phyloP scores from a whole-genome alignment of 2,329 filamentous ascomycete species.

The Neurospora sp. region DNA sequence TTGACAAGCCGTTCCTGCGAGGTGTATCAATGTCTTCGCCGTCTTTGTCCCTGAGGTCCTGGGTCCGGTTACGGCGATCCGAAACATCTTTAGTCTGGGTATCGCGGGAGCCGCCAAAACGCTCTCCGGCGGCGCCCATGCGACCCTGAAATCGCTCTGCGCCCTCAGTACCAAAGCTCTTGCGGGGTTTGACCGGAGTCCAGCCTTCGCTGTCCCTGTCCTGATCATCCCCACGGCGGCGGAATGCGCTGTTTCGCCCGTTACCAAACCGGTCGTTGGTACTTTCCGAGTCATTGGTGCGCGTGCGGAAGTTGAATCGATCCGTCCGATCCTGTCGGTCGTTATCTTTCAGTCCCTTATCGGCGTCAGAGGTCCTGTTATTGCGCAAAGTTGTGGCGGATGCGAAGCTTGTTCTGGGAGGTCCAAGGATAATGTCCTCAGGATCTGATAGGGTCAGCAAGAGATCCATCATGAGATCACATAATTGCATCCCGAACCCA shows the following conservation, averaged over 20 bases:
- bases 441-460: constrained; percentile 36
- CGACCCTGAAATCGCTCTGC: constrained; percentile 61
- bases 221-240: constrained; percentile 44
- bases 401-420: constrained; percentile 73
- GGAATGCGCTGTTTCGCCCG: constrained; percentile 34
- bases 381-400: constrained; percentile 56
- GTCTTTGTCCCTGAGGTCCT: constrained; percentile 33
- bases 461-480: constrained; percentile 4
- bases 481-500: neutral
- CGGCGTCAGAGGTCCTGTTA: constrained; percentile 36
- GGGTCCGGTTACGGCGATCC: constrained; percentile 21
- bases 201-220: constrained; percentile 62
- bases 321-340: constrained; percentile 46
- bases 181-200: constrained; percentile 64
- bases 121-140: constrained; percentile 44
- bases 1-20: constrained; percentile 54
- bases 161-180: constrained; percentile 63
- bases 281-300: constrained; percentile 39
- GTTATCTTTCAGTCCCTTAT: constrained; percentile 42
- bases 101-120: constrained; percentile 33
- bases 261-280: constrained; percentile 34
- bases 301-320: constrained; percentile 50
- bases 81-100: constrained; percentile 29
- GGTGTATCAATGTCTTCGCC: constrained; percentile 43
- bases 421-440: constrained; percentile 79